Conservation (phyloP, 441 rosid genomes). For the Croton setiger region DNA sequence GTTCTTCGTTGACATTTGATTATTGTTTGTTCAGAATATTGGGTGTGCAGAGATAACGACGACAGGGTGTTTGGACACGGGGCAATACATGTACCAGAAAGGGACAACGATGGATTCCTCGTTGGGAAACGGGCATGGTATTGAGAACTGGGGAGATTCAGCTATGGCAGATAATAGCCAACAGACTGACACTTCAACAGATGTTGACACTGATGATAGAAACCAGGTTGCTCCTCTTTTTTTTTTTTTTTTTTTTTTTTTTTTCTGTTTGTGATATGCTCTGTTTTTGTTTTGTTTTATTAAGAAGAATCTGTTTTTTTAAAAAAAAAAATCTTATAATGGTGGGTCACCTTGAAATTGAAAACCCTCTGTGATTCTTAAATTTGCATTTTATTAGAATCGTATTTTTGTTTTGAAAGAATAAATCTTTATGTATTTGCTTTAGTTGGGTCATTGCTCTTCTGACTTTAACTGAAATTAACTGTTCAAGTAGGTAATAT, state of each 20-base stretch:
- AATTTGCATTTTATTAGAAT: conserved; percentile 7
- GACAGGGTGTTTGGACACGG: conserved; percentile 70
- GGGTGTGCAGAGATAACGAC: conserved; percentile 44
- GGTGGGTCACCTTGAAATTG: conserved; percentile 35
- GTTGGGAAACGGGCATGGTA: conserved; percentile 49
- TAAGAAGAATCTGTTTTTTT: conserved; percentile 21
- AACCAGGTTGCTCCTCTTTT: conserved; percentile 45
- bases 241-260: conserved; percentile 21
- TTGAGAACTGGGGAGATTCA: conserved; percentile 89
- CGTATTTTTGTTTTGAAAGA: conserved; percentile 5
- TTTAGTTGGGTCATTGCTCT: neutral
- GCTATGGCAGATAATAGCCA: conserved; percentile 84
- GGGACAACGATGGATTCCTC: conserved; percentile 43
- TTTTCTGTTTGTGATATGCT: conserved; percentile 10
- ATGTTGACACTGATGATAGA: conserved; percentile 83
- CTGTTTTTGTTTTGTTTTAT: conserved; percentile 3
- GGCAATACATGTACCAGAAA: conserved; percentile 56
- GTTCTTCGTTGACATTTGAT: neutral
- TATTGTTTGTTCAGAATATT: conserved; percentile 30
- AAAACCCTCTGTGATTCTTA: conserved; percentile 1
- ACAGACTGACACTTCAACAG: conserved; percentile 97
- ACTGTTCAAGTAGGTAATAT: neutral
- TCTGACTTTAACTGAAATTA: neutral
- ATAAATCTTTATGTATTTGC: neutral
- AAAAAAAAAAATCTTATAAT: conserved; percentile 8